Evolutionary conservation across 1,284 basidiomycete genomes (phyloP).

Genomic region (Hemileia vastatrix): DNA sequence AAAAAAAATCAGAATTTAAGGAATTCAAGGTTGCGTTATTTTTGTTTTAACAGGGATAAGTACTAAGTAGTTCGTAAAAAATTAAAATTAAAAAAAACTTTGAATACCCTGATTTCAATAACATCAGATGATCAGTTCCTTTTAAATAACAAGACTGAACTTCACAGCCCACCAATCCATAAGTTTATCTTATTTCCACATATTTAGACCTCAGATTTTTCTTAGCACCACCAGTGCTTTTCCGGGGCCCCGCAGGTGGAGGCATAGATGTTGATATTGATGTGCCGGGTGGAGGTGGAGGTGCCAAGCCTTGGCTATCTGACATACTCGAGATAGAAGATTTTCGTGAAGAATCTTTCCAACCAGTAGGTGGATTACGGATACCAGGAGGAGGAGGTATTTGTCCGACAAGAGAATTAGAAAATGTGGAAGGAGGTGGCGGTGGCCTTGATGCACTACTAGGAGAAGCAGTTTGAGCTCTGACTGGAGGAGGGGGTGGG

Average conservation of each 20-base stretch:
- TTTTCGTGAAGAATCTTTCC: not conserved
- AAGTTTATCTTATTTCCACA: conserved; percentile 20
- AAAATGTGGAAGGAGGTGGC: not conserved
- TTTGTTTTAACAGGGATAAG: not conserved
- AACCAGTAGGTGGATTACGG: not conserved
- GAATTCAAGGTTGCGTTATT: not conserved
- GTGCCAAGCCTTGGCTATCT: not conserved
- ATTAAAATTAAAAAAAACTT: not conserved
- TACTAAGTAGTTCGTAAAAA: not conserved
- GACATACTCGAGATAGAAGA: not conserved
- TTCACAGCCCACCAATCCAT: not conserved
- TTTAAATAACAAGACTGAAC: not conserved
- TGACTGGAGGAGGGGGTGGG: conserved; percentile 50
- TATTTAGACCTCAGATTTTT: conserved; percentile 20
- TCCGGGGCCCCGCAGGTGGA: not conserved
- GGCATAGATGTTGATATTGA: not conserved
- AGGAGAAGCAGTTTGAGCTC: conserved; percentile 72
- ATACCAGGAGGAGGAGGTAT: not conserved
- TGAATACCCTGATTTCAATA: not conserved
- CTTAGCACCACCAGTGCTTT: conserved; percentile 13
- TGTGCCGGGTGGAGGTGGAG: not conserved
- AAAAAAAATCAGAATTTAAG: not conserved
- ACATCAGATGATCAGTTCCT: not conserved
- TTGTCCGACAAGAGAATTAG: not conserved
- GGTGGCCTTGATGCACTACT: conserved; percentile 44